phyloP scores from a whole-genome alignment of 2,329 filamentous ascomycete genomes.

The Truncatella angustata region DNA sequence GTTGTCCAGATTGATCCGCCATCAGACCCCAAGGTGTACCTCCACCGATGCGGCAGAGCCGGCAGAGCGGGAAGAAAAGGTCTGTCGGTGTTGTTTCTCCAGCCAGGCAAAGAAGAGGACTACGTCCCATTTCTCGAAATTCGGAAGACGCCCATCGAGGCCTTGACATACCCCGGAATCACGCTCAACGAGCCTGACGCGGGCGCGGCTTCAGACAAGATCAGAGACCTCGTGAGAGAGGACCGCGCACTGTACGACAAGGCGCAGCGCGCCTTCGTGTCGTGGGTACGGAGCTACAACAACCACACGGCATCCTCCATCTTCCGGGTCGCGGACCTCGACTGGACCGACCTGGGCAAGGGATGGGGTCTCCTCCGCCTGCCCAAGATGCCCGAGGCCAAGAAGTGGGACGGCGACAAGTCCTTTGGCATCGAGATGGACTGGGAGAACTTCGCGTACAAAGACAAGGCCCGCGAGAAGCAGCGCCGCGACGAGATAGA shows the following conservation, averaged over 20 bases:
- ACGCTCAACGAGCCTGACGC: slow-evolving; percentile 62
- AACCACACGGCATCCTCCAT: slow-evolving; percentile 91
- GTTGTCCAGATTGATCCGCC: slow-evolving; percentile 83
- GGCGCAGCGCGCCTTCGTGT: slow-evolving; percentile 87
- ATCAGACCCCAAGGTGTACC: slow-evolving; percentile 89
- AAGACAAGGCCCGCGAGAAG: slow-evolving; percentile 69
- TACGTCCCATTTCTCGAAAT: slow-evolving; percentile 86
- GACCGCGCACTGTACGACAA: slow-evolving; percentile 74
- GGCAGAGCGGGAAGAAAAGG: slow-evolving; percentile 86
- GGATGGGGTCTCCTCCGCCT: slow-evolving; percentile 85
- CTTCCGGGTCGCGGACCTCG: slow-evolving; percentile 76
- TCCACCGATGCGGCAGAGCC: slow-evolving; percentile 87
- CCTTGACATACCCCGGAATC: slow-evolving; percentile 57
- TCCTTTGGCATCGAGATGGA: slow-evolving; percentile 62
- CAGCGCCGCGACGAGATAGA: slow-evolving; percentile 57
- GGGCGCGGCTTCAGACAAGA: slow-evolving; percentile 50
- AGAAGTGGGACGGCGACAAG: slow-evolving; percentile 68
- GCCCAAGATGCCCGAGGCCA: slow-evolving; percentile 91
- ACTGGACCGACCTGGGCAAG: slow-evolving; percentile 78
- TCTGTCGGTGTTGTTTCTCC: slow-evolving; percentile 80
- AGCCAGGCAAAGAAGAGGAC: slow-evolving; percentile 82
- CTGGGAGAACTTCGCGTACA: slow-evolving; percentile 67
- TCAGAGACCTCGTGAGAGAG: slow-evolving; percentile 55
- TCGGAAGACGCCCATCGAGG: slow-evolving; percentile 78
- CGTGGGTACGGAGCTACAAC: slow-evolving; percentile 87